A percentile compares a stretch with the other conserved stretches of the same genome.
phyloP scores from a whole-genome alignment of 352 stramenopile genomes.

The Phytophthora pinifolia region DNA sequence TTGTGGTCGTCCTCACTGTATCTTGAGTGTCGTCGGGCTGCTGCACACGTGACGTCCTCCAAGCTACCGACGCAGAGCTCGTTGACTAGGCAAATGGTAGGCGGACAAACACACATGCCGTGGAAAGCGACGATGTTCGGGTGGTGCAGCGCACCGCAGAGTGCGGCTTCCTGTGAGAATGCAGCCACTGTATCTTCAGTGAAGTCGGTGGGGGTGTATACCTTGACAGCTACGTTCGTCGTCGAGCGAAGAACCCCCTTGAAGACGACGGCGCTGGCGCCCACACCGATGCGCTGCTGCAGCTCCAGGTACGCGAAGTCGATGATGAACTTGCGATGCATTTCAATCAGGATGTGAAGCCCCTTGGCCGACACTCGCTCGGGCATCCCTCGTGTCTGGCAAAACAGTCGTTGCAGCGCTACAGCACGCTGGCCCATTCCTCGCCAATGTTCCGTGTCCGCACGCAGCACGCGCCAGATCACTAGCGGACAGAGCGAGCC shows the following conservation, averaged over 20 bases:
- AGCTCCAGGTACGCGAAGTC: slow-evolving; percentile 68
- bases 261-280: slow-evolving; percentile 52
- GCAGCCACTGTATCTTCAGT: slow-evolving; percentile 54
- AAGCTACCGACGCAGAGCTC: slow-evolving; percentile 68
- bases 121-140: slow-evolving; percentile 69
- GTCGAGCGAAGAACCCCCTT: slow-evolving; percentile 46
- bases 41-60: slow-evolving; percentile 50
- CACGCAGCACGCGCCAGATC: slow-evolving; percentile 58
- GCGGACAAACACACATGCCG: slow-evolving; percentile 62
- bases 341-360: slow-evolving; percentile 67
- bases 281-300: slow-evolving; percentile 50
- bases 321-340: slow-evolving; percentile 75
- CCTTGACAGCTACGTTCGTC: slow-evolving; percentile 62
- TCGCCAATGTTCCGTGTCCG: slow-evolving; percentile 64
- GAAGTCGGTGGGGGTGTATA: slow-evolving; percentile 67
- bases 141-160: slow-evolving; percentile 57
- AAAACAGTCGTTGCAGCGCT: slow-evolving; percentile 44
- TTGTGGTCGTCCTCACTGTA: slow-evolving; percentile 34
- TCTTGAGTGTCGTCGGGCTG: slow-evolving; percentile 27
- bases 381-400: slow-evolving; percentile 42
- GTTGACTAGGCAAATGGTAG: slow-evolving; percentile 67
- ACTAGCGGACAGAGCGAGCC: slow-evolving; percentile 54
- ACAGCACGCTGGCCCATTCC: slow-evolving; percentile 50
- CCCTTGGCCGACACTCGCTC: slow-evolving; percentile 59
- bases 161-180: slow-evolving; percentile 61